Base-by-base conservation (phyloP, 1,284 basidiomycete species). In the Cutaneotrichosporon daszewskae region DNA sequence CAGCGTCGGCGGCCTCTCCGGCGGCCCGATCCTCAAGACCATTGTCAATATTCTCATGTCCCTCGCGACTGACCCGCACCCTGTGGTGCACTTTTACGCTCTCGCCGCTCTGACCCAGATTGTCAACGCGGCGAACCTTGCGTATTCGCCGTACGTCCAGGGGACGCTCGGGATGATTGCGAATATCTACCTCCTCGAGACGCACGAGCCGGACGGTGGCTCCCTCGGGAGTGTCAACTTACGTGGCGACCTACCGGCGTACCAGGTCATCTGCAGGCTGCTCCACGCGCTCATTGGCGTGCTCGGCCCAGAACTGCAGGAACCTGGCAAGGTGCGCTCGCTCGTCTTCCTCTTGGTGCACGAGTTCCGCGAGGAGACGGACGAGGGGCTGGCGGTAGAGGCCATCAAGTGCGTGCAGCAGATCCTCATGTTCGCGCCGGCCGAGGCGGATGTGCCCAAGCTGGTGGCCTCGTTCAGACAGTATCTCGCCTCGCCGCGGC, bases 11-110 rank as follows among this genome's bases (percentile, higher is more conserved):
- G 88, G 91, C 27, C 76, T 98, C 17, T 87, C 87, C 5, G 94
- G 91, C 6, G 89, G 90, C 0, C 90, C 95, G 0, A 77, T 97
- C 13, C 78, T 98, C 47, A 97, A 97, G 72, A 97, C 94, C 0
- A 89, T 94, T 0, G 85, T 96, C 55, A 92, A 96, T 60, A 84
- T 98, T 43, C 76, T 97, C 36, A 90, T 96, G 82, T 96, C 92
- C 2, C 79, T 99, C 23, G 83, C 86, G 60, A 90, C 86, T 49
- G 95, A 99, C 66, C 90, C 95, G 1, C 95, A 98, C 66, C 95
- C 95, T 0, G 79, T 91, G 11, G 95, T 97, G 5, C 92, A 98
- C 69, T 96, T 85, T 64, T 91, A 85, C 79, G 84, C 94, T 1
- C 75, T 98, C 46, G 82, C 81, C 38, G 87, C 95, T 0, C 76